A percentile compares a stretch with the other conserved stretches of the same genome.
phyloP scores from a whole-genome alignment of 352 stramenopile species.

The Peronospora destructor region DNA sequence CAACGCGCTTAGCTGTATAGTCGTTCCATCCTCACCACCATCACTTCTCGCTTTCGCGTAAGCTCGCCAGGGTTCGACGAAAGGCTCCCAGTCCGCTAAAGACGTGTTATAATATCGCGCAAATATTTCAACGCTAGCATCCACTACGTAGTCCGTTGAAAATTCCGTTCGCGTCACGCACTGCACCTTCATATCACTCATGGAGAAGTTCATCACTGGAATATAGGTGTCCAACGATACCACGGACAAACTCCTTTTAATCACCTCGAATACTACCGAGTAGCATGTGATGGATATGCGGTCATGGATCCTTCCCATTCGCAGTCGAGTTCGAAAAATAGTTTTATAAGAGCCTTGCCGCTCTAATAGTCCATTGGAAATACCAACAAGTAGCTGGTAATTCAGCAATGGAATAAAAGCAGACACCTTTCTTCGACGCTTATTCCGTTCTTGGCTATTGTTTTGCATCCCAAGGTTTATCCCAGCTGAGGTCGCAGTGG shows the following conservation, averaged over 20 bases:
- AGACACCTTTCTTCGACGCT: constrained; percentile 38
- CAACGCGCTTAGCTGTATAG: constrained; percentile 73
- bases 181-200: constrained; percentile 79
- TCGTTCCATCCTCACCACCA: constrained; percentile 45
- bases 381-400: constrained; percentile 65
- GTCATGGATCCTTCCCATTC: constrained; percentile 70
- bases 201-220: constrained; percentile 83
- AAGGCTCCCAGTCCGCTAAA: constrained; percentile 83
- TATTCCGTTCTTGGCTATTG: constrained; percentile 30
- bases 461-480: constrained; percentile 27
- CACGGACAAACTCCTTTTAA: constrained; percentile 83
- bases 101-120: constrained; percentile 86
- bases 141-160: constrained; percentile 48
- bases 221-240: constrained; percentile 87
- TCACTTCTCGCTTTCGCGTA: constrained; percentile 63
- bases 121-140: constrained; percentile 75
- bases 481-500: constrained; percentile 56
- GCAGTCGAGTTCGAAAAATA: constrained; percentile 58
- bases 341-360: constrained; percentile 35
- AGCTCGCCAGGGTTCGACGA: constrained; percentile 77
- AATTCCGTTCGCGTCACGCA: constrained; percentile 68
- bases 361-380: constrained; percentile 40
- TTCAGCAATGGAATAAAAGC: constrained; percentile 56
- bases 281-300: constrained; percentile 59
- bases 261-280: constrained; percentile 83